A percentile compares a stretch with the other conserved stretches of the same genome.
phyloP scores from a whole-genome alignment of 2,329 filamentous ascomycete species.

The Fusarium sp. region DNA sequence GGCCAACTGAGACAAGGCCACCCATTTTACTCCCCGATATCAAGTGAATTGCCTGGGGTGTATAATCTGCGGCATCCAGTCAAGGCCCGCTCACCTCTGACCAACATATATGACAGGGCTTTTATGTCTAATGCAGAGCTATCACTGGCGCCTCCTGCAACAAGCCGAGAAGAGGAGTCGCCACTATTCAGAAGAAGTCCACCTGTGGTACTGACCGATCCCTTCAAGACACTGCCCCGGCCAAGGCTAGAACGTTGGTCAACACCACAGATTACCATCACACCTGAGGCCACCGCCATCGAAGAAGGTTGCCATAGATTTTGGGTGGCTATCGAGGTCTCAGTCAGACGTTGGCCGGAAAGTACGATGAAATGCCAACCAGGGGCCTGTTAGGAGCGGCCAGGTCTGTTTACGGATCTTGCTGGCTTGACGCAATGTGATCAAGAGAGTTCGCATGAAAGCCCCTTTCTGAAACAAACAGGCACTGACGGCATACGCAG shows the following conservation, averaged over 20 bases:
- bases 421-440: constrained; percentile 14
- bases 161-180: not conserved
- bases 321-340: constrained; percentile 63
- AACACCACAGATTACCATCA: constrained; percentile 55
- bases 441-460: constrained; percentile 34
- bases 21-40: not conserved
- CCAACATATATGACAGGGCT: constrained; percentile 24
- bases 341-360: constrained; percentile 44
- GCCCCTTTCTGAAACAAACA: not conserved
- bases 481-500: constrained; percentile 4
- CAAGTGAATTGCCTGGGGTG: constrained; percentile 18
- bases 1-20: not conserved
- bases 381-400: not conserved
- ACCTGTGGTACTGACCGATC: not conserved
- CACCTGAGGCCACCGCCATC: constrained; percentile 51
- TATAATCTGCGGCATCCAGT: constrained; percentile 15
- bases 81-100: constrained; percentile 31
- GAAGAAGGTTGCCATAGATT: constrained; percentile 48
- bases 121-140: not conserved
- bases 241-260: constrained; percentile 43
- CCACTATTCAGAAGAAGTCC: not conserved
- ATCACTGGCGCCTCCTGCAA: not conserved
- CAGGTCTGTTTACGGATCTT: not conserved
- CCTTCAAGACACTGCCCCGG: not conserved
- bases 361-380: not conserved